Percentiles rank a stretch among this genome's conserved stretches.
These are phyloP conservation scores for Metrosideros polymorpha DNA, from an alignment of 441 rosid species.

Conservation along the genomic window DNA sequence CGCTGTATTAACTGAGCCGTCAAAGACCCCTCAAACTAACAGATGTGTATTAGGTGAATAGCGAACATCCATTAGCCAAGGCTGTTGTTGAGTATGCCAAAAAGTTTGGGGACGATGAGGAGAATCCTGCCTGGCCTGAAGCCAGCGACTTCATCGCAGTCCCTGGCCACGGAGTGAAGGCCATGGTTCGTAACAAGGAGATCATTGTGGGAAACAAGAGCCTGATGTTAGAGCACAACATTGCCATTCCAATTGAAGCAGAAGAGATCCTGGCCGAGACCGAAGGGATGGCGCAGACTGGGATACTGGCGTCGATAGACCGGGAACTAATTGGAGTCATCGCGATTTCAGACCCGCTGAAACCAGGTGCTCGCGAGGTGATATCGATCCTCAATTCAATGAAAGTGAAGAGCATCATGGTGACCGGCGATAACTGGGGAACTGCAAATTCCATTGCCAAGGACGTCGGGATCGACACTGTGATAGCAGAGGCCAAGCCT, in stretches of 20 bases:
- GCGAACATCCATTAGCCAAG: not conserved
- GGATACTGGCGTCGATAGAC: conserved; percentile 62
- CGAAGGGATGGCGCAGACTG: conserved; percentile 79
- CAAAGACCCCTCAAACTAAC: not conserved
- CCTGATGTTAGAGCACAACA: conserved; percentile 26
- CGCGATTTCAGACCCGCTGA: conserved; percentile 72
- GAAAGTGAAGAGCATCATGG: conserved; percentile 74
- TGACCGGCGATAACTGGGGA: conserved; percentile 95
- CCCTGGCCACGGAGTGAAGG: not conserved
- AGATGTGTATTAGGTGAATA: not conserved
- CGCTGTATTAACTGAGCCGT: not conserved
- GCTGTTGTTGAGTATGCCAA: not conserved
- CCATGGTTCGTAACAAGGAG: not conserved
- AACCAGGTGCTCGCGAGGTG: conserved; percentile 61
- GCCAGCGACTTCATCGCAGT: not conserved
- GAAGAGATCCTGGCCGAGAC: conserved; percentile 60
- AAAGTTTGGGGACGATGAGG: not conserved
- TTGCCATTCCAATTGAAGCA: conserved; percentile 45
- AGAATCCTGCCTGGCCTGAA: not conserved
- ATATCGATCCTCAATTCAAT: conserved; percentile 72
- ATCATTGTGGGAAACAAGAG: not conserved
- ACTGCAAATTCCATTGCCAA: conserved; percentile 79
- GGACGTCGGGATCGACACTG: conserved; percentile 68
- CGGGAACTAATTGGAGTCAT: conserved; percentile 51
- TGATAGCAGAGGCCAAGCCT: conserved; percentile 85